Evolutionary conservation across 768 basidiomycete genomes (phyloP), one percentile per base, ranked within the genome.

Genomic region (Tricholomella constricta): DNA sequence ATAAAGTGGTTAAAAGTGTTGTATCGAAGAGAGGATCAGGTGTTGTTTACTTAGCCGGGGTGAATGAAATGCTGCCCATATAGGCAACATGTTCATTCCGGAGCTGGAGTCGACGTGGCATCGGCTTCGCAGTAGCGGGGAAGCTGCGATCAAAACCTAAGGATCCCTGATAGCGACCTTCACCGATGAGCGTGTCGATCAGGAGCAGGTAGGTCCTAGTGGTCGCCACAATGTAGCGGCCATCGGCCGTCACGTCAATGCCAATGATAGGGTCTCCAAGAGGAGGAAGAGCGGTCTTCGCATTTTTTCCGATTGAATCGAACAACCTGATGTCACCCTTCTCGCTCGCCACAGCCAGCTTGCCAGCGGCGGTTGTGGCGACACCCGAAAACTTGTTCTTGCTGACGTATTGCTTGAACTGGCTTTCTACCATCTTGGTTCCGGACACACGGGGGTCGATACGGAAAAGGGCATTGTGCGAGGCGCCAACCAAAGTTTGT

Each of bases 301-400:
- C 97, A 65, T 93, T 98, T 81, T 98, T 99, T 38, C 97, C 97
- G 59, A 99, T 89, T 42, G 88, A 79, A 71, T 99, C 97, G 60
- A 94, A 99, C 50, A 99, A 76, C 34, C 95, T 79, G 59, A 99
- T 90, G 65, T 98, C 97, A 49, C 97, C 97, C 75, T 98, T 99
- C 68, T 91, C 89, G 62, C 92, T 94, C 31, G 91, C 94, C 10
- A 99, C 89, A 6, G 94, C 97, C 55, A 99, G 76, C 68, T 88
- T 87, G 12, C 96, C 96, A 15, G 73, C 69, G 31, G 84, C 86
- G 12, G 96, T 98, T 3, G 97, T 98, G 10, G 90, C 77, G 29
- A 97, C 84, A 8, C 91, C 89, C 0, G 94, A 97, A 70, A 99
- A 99, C 65, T 88, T 87, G 76, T 94, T 95, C 80, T 97, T 98